phyloP scores from a whole-genome alignment of 768 basidiomycete genomes.

The Pleurotus sapidus region DNA sequence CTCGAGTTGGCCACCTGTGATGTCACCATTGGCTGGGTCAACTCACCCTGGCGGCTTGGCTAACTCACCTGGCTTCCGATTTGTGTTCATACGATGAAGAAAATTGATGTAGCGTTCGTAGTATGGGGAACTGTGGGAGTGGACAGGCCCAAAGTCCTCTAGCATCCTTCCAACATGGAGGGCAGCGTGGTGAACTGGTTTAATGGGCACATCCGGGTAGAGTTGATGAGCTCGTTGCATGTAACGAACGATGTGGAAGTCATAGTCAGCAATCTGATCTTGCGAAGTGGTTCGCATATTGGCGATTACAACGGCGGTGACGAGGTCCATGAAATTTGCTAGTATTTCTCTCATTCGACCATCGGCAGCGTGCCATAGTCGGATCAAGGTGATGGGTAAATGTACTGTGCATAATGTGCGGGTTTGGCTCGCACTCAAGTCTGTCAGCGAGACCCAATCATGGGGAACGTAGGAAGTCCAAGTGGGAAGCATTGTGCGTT shows the following conservation, averaged over 20 bases:
- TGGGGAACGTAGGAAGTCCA: conserved; percentile 28
- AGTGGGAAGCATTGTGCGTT: conserved; percentile 19
- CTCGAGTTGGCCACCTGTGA: conserved; percentile 15
- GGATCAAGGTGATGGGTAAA: conserved; percentile 24
- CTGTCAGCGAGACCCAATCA: conserved; percentile 23
- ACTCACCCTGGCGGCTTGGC: neutral
- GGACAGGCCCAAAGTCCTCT: conserved; percentile 20
- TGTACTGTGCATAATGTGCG: conserved; percentile 23
- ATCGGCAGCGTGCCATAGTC: conserved; percentile 16
- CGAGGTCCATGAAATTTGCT: conserved; percentile 25
- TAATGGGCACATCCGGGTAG: conserved; percentile 14
- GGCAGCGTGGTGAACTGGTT: conserved; percentile 19
- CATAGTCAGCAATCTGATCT: conserved; percentile 17
- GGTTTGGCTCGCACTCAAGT: conserved; percentile 27
- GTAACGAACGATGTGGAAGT: conserved; percentile 18
- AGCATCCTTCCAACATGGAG: conserved; percentile 20
- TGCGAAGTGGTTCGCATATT: conserved; percentile 16
- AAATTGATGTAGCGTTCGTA: conserved; percentile 27
- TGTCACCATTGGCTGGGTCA: neutral
- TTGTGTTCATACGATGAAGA: conserved; percentile 20
- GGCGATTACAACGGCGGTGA: conserved; percentile 18
- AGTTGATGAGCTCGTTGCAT: conserved; percentile 7
- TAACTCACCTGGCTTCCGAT: conserved; percentile 16
- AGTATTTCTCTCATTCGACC: conserved; percentile 17
- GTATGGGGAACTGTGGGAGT: conserved; percentile 21